Percentiles rank a stretch among this genome's conserved stretches.
Conservation (phyloP, 768 basidiomycete genomes). For the Serpula lacrymans region DNA sequence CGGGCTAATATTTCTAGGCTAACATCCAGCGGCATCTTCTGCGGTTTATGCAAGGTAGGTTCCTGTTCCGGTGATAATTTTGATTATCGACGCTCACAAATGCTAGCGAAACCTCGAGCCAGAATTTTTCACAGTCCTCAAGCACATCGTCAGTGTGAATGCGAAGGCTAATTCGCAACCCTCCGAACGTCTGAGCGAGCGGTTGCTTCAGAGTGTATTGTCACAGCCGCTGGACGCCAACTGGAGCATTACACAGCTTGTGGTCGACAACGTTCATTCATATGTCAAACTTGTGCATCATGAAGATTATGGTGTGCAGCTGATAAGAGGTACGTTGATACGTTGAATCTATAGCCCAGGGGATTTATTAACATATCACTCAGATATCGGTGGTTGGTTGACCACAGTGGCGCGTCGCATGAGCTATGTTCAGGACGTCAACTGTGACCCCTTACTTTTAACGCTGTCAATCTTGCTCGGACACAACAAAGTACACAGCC, state of each 20-base stretch:
- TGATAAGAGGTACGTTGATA: slow-evolving; percentile 57
- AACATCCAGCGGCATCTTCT: slow-evolving; percentile 53
- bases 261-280: slow-evolving; percentile 52
- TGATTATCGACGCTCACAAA: not conserved
- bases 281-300: slow-evolving; percentile 60
- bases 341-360: too few species aligned
- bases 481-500: slow-evolving; percentile 55
- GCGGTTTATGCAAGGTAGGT: slow-evolving; percentile 54
- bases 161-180: slow-evolving; percentile 26
- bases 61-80: not conserved
- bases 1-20: slow-evolving; percentile 37
- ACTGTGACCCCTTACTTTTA: slow-evolving; percentile 50
- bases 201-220: slow-evolving; percentile 56
- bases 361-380: slow-evolving; percentile 5
- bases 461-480: slow-evolving; percentile 52
- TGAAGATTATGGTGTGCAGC: slow-evolving; percentile 45
- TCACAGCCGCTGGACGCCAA: slow-evolving; percentile 49
- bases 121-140: slow-evolving; percentile 53
- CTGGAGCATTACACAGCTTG: slow-evolving; percentile 43
- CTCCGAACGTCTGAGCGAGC: slow-evolving; percentile 39
- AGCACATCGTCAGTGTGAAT: slow-evolving; percentile 40
- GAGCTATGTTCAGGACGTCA: slow-evolving; percentile 48
- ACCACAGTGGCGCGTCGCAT: slow-evolving; percentile 51
- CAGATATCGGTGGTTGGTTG: slow-evolving; percentile 59
- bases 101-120: slow-evolving; percentile 42